Evolutionary conservation across 2,329 filamentous ascomycete genomes (phyloP), one percentile per base, ranked within the genome.

Genomic region (Pseudogymnoascus sp.): DNA sequence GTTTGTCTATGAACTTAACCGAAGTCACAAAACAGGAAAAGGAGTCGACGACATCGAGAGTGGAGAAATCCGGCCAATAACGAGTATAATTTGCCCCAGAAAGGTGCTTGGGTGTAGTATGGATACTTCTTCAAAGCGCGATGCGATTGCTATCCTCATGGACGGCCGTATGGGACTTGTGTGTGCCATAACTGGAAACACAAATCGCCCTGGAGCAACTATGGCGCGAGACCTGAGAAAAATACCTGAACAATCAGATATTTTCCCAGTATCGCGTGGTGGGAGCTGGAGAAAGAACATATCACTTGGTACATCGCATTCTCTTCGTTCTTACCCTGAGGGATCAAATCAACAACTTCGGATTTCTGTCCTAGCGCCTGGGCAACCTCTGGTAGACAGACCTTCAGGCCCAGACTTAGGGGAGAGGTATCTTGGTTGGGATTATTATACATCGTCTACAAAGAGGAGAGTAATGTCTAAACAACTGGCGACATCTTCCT

Each of bases 91-190:
- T 12, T 87, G 85, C 66, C 83, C 83, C 11, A 74, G 77, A 14
- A 74, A 78, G 47, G 80, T 87, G 2, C 69, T 88, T 5, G 78
- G 80, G 2, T 81, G 84, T 66, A 83, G 82, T 64, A 86, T 88
- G 78, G 84, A 88, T 69, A 83, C 82, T 0, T 85, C 80, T 4
- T 78, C 76, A 2, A 74, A 79, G 7, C 76, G 78, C 43, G 77
- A 82, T 65, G 77, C 82, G 6, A 74, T 87, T 59, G 85, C 84
- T 14, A 78, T 82, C 30, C 73, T 88, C 7, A 74, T 88, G 54
- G 78, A 83, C 63, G 83, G 82, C 6, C 79, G 85, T 2, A 76
- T 83, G 68, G 85, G 84, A 3, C 77, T 87, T 69, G 77, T 88
- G 1, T 86, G 79, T 66, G 81, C 87, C 58, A 71, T 86, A 9